A percentile compares a stretch with the other conserved stretches of the same genome.
These are phyloP conservation scores for Passalora sequoiae DNA, from an alignment of 2,329 filamentous ascomycete species.

Conservation along the genomic window DNA sequence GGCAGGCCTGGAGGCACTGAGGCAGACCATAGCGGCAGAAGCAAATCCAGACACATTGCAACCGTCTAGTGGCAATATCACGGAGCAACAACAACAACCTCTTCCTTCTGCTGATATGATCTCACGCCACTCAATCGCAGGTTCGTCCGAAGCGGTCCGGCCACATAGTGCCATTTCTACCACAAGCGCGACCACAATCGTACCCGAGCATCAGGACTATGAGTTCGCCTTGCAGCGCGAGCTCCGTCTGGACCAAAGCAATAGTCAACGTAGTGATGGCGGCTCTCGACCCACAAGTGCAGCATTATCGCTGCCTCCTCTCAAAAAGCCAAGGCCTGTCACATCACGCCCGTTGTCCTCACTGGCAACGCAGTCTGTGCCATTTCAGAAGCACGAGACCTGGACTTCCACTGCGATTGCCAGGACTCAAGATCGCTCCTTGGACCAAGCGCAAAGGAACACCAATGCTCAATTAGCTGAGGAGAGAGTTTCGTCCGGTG, in stretches of 20 bases:
- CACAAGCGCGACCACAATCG: not conserved
- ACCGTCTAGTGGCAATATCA: too few relatives aligned
- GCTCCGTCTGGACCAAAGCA: too few relatives aligned
- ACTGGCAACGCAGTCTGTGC: conserved; percentile 6
- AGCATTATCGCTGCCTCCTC: conserved; percentile 31
- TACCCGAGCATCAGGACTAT: not conserved
- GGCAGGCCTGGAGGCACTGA: conserved; percentile 10
- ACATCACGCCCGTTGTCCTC: conserved; percentile 4
- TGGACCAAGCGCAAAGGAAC: too few relatives aligned
- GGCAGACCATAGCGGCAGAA: conserved; percentile 9
- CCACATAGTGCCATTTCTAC: not conserved
- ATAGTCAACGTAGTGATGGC: not conserved
- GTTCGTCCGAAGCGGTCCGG: not conserved
- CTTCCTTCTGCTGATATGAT: too few relatives aligned
- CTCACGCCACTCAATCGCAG: too few relatives aligned
- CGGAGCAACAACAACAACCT: too few relatives aligned
- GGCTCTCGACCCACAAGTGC: conserved; percentile 9
- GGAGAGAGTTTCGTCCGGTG: too few relatives aligned
- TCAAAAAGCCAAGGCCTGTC: conserved; percentile 16
- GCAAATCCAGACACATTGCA: too few relatives aligned
- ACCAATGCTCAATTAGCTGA: too few relatives aligned
- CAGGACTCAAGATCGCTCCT: too few relatives aligned
- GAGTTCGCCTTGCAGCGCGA: not conserved
- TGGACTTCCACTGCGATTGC: not conserved
- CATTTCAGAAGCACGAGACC: not conserved